Conservation (phyloP, 2,329 filamentous ascomycete species). For the Trichocomaceae sp. region DNA sequence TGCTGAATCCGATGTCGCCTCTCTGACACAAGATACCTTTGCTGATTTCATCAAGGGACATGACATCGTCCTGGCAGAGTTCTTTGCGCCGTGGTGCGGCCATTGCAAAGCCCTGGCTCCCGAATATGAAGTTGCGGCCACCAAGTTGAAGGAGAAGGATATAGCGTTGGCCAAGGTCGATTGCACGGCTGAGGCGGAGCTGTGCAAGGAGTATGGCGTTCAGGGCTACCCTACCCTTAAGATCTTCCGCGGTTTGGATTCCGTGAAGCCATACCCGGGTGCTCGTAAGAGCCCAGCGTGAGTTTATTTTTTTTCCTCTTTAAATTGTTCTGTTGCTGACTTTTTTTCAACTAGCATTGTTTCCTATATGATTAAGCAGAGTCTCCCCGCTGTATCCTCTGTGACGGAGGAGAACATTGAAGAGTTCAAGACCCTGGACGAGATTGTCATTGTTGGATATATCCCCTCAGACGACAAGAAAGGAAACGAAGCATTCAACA, state of each 20-base stretch:
- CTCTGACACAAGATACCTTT: constrained; percentile 82
- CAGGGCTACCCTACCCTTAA: constrained; percentile 98
- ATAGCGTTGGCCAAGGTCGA: constrained; percentile 53
- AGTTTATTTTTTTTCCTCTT: constrained; percentile 23
- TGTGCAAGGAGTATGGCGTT: constrained; percentile 84
- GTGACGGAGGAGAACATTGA: constrained; percentile 76
- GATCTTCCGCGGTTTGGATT: constrained; percentile 89
- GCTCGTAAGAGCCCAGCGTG: constrained; percentile 76
- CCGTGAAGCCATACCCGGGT: constrained; percentile 74
- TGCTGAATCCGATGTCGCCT: constrained; percentile 65
- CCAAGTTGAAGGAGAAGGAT: constrained; percentile 43
- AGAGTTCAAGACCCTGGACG: constrained; percentile 97
- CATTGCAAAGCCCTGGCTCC: constrained; percentile 93
- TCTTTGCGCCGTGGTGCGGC: constrained; percentile 94
- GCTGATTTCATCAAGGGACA: constrained; percentile 77
- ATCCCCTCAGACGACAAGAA: constrained; percentile 72
- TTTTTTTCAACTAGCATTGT: constrained; percentile 46
- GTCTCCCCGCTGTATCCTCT: constrained; percentile 80
- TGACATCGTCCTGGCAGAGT: constrained; percentile 88
- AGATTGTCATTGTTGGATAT: constrained; percentile 90
- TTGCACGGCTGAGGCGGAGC: constrained; percentile 88
- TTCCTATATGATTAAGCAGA: constrained; percentile 97
- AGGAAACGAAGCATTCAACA: constrained; percentile 75
- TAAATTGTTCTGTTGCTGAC: not conserved
- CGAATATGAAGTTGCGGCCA: constrained; percentile 46